A percentile compares a stretch with the other conserved stretches of the same genome.
phyloP scores from a whole-genome alignment of 2,329 filamentous ascomycete species.

The Ploettnerulaceae sp. region DNA sequence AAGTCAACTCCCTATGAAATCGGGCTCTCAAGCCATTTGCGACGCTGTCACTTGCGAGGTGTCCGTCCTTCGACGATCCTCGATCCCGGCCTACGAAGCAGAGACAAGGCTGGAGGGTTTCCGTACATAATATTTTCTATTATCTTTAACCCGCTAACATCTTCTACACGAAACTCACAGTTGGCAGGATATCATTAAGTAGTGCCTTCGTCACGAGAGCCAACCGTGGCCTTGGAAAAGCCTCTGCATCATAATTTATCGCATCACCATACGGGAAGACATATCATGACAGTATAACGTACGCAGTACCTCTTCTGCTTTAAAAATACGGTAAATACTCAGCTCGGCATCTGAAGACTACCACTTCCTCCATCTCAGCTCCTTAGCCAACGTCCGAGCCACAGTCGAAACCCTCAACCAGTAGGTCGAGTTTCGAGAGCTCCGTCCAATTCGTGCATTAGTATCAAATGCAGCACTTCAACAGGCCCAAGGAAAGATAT shows the following conservation, averaged over 20 bases:
- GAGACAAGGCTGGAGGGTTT: background rate
- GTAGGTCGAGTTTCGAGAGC: background rate
- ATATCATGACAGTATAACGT: background rate
- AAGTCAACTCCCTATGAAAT: too few species aligned
- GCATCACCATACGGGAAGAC: background rate
- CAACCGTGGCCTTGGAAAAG: background rate
- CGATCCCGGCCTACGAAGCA: background rate
- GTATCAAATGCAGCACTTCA: background rate
- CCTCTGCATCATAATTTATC: background rate
- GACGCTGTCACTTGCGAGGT: too few species aligned
- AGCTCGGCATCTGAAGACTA: background rate
- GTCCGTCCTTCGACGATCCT: too few species aligned
- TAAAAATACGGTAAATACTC: background rate
- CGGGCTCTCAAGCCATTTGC: too few species aligned
- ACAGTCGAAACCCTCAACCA: background rate
- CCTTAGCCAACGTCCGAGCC: background rate
- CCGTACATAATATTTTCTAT: background rate
- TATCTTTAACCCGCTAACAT: background rate
- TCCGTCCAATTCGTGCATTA: background rate
- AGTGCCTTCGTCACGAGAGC: constrained; percentile 1
- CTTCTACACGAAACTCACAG: background rate
- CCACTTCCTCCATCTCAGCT: background rate
- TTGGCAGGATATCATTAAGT: background rate
- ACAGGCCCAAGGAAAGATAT: background rate
- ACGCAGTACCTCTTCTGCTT: background rate